These are phyloP conservation scores for Sparassis latifolia DNA, from an alignment of 1,284 basidiomycete genomes.

Conservation along the genomic window DNA sequence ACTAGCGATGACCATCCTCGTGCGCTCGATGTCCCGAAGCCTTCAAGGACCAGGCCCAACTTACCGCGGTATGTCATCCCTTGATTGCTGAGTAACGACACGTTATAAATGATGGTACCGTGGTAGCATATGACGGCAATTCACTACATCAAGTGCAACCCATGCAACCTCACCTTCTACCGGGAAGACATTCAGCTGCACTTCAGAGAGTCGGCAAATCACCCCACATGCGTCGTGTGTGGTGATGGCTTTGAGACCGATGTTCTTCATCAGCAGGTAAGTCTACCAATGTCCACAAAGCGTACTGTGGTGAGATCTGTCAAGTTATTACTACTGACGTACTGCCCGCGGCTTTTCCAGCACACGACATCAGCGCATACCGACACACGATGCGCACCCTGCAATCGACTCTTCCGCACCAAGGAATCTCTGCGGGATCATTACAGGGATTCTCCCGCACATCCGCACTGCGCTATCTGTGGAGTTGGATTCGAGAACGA, in stretches of 20 bases:
- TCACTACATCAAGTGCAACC: constrained; percentile 5
- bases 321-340: neutral
- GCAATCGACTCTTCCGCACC: neutral
- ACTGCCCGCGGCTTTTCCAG: neutral
- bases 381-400: neutral
- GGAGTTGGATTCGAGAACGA: constrained; percentile 1
- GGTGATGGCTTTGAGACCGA: constrained; percentile 8
- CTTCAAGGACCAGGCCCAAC: constrained; percentile 3
- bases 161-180: constrained; percentile 8
- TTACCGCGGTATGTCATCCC: constrained; percentile 4
- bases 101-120: no score
- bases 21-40: constrained; percentile 7
- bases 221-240: constrained; percentile 11
- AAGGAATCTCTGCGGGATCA: constrained; percentile 4
- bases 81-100: neutral
- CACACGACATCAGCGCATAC: neutral
- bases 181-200: constrained; percentile 5
- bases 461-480: constrained; percentile 3
- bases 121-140: neutral
- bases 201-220: constrained; percentile 1
- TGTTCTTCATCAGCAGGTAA: constrained; percentile 6
- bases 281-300: no score
- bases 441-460: constrained; percentile 5
- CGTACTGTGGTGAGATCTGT: neutral
- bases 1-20: constrained; percentile 5